Conservation (phyloP, 306 rosid species). For the Datisca glomerata region DNA sequence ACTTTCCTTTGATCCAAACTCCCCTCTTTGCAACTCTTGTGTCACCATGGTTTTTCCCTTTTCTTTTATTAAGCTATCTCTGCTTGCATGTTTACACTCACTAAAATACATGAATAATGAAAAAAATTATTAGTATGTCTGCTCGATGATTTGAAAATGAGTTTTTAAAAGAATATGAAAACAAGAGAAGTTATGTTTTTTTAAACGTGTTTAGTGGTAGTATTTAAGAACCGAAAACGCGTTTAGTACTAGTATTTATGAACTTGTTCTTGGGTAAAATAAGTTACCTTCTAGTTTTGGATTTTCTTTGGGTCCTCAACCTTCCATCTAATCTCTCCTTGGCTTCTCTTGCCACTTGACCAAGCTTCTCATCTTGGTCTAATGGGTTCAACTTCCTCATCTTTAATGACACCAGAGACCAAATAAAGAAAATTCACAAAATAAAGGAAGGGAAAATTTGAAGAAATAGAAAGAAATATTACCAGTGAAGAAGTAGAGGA, state of each 20-base stretch:
- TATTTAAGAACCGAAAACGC: too few relatives aligned
- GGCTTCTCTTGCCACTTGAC: conserved; percentile 57
- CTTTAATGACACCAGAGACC: conserved; percentile 10
- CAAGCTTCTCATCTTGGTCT: conserved; percentile 40
- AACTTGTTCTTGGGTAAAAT: too few relatives aligned
- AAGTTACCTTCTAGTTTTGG: conserved; percentile 15
- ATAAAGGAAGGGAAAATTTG: background rate
- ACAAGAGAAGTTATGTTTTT: too few relatives aligned
- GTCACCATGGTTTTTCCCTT: background rate
- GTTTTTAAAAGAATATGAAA: too few relatives aligned
- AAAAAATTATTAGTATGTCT: too few relatives aligned
- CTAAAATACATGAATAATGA: too few relatives aligned
- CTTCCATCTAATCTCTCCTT: conserved; percentile 65
- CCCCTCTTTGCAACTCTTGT: conserved; percentile 28
- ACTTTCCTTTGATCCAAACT: conserved; percentile 26
- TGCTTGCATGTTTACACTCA: too few relatives aligned
- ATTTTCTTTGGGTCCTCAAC: conserved; percentile 26
- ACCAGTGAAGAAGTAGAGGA: conserved; percentile 31
- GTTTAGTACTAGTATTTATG: too few relatives aligned
- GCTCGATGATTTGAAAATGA: too few relatives aligned
- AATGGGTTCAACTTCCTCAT: conserved; percentile 22
- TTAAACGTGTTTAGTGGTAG: too few relatives aligned
- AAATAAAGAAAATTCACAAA: background rate
- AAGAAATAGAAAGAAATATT: background rate
- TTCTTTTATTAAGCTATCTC: background rate